These are phyloP conservation scores for Ceratocystis smalleyi DNA, from an alignment of 2,329 filamentous ascomycete genomes.

Conservation along the genomic window DNA sequence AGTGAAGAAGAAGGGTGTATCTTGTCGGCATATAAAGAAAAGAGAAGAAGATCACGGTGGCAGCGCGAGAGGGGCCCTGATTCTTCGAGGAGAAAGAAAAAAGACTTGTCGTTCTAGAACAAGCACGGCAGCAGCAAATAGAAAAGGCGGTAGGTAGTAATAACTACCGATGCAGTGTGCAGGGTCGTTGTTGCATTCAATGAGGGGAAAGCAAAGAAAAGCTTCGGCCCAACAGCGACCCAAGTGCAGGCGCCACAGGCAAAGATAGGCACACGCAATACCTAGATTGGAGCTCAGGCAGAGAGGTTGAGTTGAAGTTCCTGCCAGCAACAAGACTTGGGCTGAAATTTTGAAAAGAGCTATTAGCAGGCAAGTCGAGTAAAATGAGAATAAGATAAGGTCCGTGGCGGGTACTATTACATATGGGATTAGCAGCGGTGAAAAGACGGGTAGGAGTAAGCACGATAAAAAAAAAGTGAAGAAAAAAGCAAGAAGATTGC, in stretches of 20 bases:
- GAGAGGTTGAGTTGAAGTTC: not conserved
- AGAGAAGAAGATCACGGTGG: not conserved
- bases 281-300: not conserved
- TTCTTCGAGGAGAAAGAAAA: not conserved
- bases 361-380: not conserved
- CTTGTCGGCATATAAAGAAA: not conserved
- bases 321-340: not conserved
- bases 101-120: not conserved
- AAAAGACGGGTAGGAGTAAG: not conserved
- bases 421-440: not conserved
- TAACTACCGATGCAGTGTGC: not conserved
- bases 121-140: not conserved
- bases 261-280: not conserved
- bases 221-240: not conserved
- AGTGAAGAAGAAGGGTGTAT: not conserved
- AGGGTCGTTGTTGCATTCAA: not conserved
- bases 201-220: constrained; percentile 1
- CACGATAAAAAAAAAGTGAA: not conserved
- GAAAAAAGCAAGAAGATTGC: not conserved
- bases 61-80: not conserved
- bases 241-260: not conserved
- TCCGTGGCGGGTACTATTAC: not conserved
- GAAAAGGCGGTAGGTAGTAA: not conserved
- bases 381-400: too few relatives aligned
- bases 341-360: not conserved